Percentiles rank a stretch among this genome's conserved stretches.
These are phyloP conservation scores for Glycine tomentella DNA, from an alignment of 306 rosid species.

Conservation along the genomic window DNA sequence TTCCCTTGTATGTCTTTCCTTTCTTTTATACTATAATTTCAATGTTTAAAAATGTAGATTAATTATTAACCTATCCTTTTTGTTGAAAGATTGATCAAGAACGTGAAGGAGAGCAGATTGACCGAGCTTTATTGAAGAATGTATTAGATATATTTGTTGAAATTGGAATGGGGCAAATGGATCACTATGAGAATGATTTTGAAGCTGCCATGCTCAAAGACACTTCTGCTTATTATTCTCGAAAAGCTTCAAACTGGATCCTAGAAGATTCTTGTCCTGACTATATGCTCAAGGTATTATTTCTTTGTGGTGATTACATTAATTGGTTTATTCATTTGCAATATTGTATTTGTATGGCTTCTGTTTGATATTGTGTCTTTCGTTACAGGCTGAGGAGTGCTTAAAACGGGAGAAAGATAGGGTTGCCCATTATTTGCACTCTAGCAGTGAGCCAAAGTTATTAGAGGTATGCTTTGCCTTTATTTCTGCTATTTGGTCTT, in stretches of 20 bases:
- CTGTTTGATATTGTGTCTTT: conserved; percentile 23
- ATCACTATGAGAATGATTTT: conserved; percentile 76
- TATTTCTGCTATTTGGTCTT: conserved; percentile 37
- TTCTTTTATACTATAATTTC: conserved; percentile 6
- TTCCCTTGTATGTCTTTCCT: conserved; percentile 60
- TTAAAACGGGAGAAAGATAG: conserved; percentile 70
- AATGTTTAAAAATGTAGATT: conserved; percentile 23
- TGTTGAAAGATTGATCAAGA: conserved; percentile 81
- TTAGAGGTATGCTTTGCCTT: conserved; percentile 55
- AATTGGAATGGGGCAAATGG: conserved; percentile 97
- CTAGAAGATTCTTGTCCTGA: conserved; percentile 87
- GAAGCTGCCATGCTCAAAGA: conserved; percentile 78
- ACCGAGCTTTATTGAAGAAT: conserved; percentile 80
- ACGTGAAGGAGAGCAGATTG: conserved; percentile 97
- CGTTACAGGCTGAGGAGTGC: conserved; percentile 67
- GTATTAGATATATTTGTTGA: conserved; percentile 91
- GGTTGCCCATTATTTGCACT: conserved; percentile 67
- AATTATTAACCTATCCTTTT: conserved; percentile 32
- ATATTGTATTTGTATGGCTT: conserved; percentile 1
- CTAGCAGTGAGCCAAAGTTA: conserved; percentile 66
- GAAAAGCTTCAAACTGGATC: conserved; percentile 93
- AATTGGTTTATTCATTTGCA: conserved; percentile 26
- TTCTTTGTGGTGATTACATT: conserved; percentile 29
- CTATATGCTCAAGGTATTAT: conserved; percentile 73
- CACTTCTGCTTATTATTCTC: conserved; percentile 81